Conservation (phyloP, 2,329 filamentous ascomycete species). For the Penicillium brevicompactum region DNA sequence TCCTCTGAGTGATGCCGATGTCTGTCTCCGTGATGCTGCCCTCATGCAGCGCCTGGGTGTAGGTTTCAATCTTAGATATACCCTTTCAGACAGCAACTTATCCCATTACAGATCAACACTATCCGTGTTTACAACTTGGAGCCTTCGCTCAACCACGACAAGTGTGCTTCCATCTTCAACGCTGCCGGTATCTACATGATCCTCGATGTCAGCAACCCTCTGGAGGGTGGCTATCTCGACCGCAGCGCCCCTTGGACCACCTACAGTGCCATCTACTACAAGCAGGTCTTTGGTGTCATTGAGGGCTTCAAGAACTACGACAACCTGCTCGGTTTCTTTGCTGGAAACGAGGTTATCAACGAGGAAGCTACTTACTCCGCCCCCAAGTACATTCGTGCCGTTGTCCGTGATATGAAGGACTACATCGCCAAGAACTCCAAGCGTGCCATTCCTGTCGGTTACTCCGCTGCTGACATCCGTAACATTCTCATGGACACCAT, state of each 20-base stretch:
- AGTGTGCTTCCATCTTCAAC: constrained; percentile 67
- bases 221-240: constrained; percentile 59
- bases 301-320: constrained; percentile 69
- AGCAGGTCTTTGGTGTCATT: constrained; percentile 63
- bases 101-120: constrained; percentile 54
- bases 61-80: constrained; percentile 22
- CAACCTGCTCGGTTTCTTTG: constrained; percentile 68
- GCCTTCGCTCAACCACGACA: constrained; percentile 61
- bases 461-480: constrained; percentile 67
- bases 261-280: constrained; percentile 59
- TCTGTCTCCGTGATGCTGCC: constrained; percentile 64
- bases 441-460: constrained; percentile 66
- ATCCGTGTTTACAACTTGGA: constrained; percentile 68
- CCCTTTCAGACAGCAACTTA: constrained; percentile 8
- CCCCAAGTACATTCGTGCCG: constrained; percentile 63
- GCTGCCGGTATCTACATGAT: constrained; percentile 67
- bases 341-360: constrained; percentile 70
- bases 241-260: constrained; percentile 56
- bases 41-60: constrained; percentile 65
- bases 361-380: constrained; percentile 56
- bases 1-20: constrained; percentile 58
- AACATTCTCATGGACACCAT: constrained; percentile 62
- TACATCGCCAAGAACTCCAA: constrained; percentile 63
- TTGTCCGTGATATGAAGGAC: constrained; percentile 68
- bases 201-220: constrained; percentile 65